A percentile compares a stretch with the other conserved stretches of the same genome.
Conservation (phyloP, 495 filamentous ascomycete species). For the Entonaema liquescens region DNA sequence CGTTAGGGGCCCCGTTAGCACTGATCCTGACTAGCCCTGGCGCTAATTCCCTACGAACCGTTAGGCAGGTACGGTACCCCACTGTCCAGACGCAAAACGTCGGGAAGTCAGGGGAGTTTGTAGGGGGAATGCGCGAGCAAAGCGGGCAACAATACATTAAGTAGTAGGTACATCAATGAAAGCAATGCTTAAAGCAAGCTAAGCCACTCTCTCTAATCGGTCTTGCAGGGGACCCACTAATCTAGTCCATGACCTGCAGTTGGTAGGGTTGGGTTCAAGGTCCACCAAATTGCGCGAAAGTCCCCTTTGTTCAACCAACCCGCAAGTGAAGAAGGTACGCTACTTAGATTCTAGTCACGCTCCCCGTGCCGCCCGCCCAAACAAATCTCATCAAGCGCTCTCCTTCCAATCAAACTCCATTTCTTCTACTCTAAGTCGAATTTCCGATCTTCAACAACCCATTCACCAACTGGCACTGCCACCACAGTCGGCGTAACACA, state of each 20-base stretch:
- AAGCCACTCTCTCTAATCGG: constrained; percentile 27
- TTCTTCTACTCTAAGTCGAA: constrained; percentile 19
- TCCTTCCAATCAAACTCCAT: constrained; percentile 24
- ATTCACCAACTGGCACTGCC: constrained; percentile 33
- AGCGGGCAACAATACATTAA: neutral
- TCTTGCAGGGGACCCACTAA: constrained; percentile 14
- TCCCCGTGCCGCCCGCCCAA: constrained; percentile 33
- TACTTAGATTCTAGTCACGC: constrained; percentile 22
- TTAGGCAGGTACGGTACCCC: constrained; percentile 27
- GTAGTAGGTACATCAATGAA: neutral
- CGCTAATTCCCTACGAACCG: constrained; percentile 14
- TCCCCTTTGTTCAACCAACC: constrained; percentile 11
- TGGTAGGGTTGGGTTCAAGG: neutral
- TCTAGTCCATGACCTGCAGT: constrained; percentile 15
- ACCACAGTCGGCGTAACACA: constrained; percentile 30
- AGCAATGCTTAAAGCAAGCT: constrained; percentile 1
- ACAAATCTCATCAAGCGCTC: constrained; percentile 29
- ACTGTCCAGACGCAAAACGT: constrained; percentile 28
- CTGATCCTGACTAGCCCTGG: constrained; percentile 14
- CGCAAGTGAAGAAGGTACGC: neutral
- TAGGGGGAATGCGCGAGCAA: neutral
- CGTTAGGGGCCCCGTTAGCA: neutral
- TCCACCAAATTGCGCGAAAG: constrained; percentile 16
- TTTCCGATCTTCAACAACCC: constrained; percentile 35
- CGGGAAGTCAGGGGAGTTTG: constrained; percentile 9